Evolutionary conservation across 495 filamentous ascomycete genomes (phyloP), one percentile per base, ranked within the genome.

Genomic region (Penicillium longicatenatum): DNA sequence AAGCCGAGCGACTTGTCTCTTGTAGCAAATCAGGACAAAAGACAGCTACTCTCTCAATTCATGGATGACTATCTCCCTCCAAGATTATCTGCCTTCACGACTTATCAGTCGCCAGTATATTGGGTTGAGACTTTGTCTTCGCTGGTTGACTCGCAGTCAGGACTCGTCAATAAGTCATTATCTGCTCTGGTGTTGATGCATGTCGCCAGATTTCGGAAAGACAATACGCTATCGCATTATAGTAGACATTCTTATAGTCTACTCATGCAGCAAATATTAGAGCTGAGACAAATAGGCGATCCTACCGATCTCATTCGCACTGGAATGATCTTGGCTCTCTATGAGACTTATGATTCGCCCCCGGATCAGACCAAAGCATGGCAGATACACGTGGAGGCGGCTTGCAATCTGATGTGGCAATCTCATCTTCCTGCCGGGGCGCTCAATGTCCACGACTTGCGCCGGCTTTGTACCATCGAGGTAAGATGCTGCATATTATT

Each of bases 331-430:
- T 20, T 45, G 10, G 42, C 42, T 3, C 42, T 45, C 10, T 45
- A 45, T 45, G 42, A 45, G 42, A 45, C 42, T 45, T 45, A 45
- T 45, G 21, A 45, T 45, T 20, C 42, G 19, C 10, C 21, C 42
- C 42, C 42, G 21, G 19, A 45, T 20, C 42, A 45, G 42, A 20
- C 21, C 6, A 22, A 45, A 21, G 42, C 42, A 45, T 45, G 42
- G 42, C 42, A n/a, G 42, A 45, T 45, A n/a, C 42, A 45, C 21
- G 42, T 45, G 21, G 19, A 45, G 42, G 42, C 42, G 5, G 42
- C 42, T 21, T 45, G 11, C 21, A 21, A 45, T 0, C 19, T 45
- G n/a, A 24, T 45, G 42, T 20, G 1, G 2, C 3, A 20, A 4
- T 21, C 16, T 45, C 42, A 20, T 45, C 6, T 11, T 45, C 19